phyloP scores from a whole-genome alignment of 2,329 filamentous ascomycete species.

The Cladophialophora psammophila region DNA sequence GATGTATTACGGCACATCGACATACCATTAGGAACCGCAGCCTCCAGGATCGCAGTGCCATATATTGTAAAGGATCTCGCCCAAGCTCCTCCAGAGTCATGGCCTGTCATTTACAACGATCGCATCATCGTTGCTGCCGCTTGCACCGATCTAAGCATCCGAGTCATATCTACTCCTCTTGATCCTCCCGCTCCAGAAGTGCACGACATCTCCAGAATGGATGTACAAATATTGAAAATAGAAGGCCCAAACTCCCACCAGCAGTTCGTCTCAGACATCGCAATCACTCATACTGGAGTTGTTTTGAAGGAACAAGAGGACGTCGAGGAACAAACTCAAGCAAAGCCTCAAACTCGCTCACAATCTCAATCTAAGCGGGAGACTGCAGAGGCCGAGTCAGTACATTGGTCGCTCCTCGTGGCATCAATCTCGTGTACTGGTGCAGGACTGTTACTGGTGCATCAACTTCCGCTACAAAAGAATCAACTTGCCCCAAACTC shows the following conservation, averaged over 20 bases:
- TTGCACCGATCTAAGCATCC: slow-evolving; percentile 64
- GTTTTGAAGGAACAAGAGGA: slow-evolving; percentile 41
- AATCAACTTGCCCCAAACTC: slow-evolving; percentile 43
- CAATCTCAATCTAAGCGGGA: slow-evolving; percentile 34
- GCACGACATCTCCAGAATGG: slow-evolving; percentile 47
- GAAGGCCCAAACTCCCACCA: slow-evolving; percentile 57
- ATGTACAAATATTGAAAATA: slow-evolving; percentile 59
- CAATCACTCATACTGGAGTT: slow-evolving; percentile 60
- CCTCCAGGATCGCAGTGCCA: slow-evolving; percentile 60
- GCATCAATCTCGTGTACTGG: slow-evolving; percentile 56
- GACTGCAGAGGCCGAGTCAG: slow-evolving; percentile 31
- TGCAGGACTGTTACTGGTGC: slow-evolving; percentile 54
- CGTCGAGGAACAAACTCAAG: slow-evolving; percentile 43
- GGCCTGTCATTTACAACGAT: slow-evolving; percentile 57
- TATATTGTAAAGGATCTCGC: slow-evolving; percentile 48
- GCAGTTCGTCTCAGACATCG: slow-evolving; percentile 58
- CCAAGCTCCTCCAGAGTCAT: slow-evolving; percentile 43
- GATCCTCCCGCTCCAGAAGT: slow-evolving; percentile 57
- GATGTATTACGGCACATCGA: slow-evolving; percentile 63
- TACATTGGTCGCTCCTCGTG: slow-evolving; percentile 54
- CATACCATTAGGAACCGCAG: slow-evolving; percentile 61
- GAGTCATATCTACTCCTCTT: slow-evolving; percentile 63
- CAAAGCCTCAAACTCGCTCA: slow-evolving; percentile 44
- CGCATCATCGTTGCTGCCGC: slow-evolving; percentile 62
- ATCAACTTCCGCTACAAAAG: slow-evolving; percentile 50